phyloP scores from a whole-genome alignment of 2,329 filamentous ascomycete genomes.

The Hypoxylon sp. region DNA sequence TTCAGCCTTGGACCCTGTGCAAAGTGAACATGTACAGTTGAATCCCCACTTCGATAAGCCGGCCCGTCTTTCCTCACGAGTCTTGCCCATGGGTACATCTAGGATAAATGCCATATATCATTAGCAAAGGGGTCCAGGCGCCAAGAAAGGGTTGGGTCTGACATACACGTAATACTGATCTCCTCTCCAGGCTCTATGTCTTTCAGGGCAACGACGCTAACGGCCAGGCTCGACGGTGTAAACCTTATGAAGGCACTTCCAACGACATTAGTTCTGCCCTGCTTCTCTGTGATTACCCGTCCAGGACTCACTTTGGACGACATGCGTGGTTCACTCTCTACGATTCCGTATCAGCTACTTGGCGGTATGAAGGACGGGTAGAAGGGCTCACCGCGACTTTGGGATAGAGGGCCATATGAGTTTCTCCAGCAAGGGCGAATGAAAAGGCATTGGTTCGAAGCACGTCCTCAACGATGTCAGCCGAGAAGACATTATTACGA shows the following conservation, averaged over 20 bases:
- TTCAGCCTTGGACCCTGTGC: constrained; percentile 45
- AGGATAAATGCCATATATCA: background rate
- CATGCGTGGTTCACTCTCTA: constrained; percentile 53
- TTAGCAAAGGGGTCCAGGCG: constrained; percentile 6
- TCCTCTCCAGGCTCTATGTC: constrained; percentile 48
- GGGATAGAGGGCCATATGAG: constrained; percentile 47
- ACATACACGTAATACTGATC: constrained; percentile 47
- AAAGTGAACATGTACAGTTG: constrained; percentile 52
- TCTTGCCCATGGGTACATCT: constrained; percentile 52
- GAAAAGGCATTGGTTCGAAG: constrained; percentile 54
- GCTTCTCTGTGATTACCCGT: background rate
- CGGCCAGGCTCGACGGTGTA: constrained; percentile 45
- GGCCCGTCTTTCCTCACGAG: constrained; percentile 45
- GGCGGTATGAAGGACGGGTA: background rate
- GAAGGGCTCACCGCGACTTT: constrained; percentile 41
- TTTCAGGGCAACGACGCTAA: constrained; percentile 44
- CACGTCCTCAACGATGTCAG: constrained; percentile 53
- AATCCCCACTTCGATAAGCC: constrained; percentile 52
- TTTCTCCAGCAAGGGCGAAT: constrained; percentile 44
- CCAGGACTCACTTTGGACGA: constrained; percentile 51
- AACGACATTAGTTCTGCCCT: constrained; percentile 7
- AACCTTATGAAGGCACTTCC: constrained; percentile 52
- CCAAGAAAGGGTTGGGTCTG: background rate
- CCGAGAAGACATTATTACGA: constrained; percentile 45
- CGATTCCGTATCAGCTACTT: constrained; percentile 27